Evolutionary conservation across 768 basidiomycete genomes (phyloP).

Genomic region (Russula sp.): DNA sequence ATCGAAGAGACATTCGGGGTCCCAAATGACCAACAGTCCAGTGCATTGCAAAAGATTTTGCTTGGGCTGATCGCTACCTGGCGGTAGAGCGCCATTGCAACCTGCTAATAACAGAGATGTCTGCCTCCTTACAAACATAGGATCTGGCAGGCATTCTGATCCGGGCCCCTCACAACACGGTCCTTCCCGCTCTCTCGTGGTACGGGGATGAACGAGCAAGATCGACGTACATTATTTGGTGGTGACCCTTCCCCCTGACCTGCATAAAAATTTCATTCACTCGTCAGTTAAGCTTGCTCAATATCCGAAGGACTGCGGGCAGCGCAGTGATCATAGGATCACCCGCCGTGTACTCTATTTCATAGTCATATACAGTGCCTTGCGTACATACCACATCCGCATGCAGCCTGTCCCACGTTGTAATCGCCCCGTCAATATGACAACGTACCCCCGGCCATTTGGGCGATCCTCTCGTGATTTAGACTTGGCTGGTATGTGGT

Average conservation of each 20-base stretch:
- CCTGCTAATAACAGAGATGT: not conserved
- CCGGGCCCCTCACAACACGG: not conserved
- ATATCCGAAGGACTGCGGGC: slow-evolving; percentile 4
- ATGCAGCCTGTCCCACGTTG: slow-evolving; percentile 2
- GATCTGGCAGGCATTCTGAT: not conserved
- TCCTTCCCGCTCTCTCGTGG: not conserved
- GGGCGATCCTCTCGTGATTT: slow-evolving; percentile 15
- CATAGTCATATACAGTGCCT: not conserved
- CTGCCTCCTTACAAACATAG: not conserved
- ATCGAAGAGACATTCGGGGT: slow-evolving; percentile 17
- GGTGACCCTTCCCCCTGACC: not conserved
- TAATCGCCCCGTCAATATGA: not conserved
- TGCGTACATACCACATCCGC: slow-evolving; percentile 2
- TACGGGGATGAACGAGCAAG: not conserved
- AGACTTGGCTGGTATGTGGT: not conserved
- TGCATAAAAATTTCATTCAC: not conserved
- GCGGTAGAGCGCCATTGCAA: slow-evolving; percentile 5
- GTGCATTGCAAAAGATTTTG: slow-evolving; percentile 3
- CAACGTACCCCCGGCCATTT: not conserved
- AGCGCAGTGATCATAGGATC: not conserved
- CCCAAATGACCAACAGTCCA: slow-evolving; percentile 3
- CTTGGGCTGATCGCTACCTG: slow-evolving; percentile 18
- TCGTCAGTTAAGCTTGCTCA: not conserved
- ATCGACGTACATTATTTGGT: not conserved
- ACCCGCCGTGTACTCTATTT: not conserved